Conservation (phyloP, 75 land plant genomes). For the Pseudotsuga menziesii region DNA sequence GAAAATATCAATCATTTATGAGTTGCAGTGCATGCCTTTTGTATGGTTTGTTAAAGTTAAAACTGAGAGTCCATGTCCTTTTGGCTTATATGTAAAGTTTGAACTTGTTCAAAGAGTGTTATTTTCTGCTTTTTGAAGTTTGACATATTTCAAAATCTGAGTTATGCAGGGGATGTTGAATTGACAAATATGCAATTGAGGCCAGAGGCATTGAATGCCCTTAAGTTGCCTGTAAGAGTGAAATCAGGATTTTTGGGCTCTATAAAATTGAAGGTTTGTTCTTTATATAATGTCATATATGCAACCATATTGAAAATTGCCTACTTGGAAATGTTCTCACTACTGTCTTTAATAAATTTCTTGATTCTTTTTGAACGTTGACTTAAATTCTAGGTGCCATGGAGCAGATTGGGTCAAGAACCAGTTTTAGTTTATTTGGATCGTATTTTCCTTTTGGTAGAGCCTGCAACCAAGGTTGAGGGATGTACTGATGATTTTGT, state of each 20-base stretch:
- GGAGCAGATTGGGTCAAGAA: slow-evolving; percentile 98
- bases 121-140: background rate
- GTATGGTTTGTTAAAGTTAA: background rate
- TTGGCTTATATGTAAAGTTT: background rate
- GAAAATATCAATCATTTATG: background rate
- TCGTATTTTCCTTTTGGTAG: slow-evolving; percentile 85
- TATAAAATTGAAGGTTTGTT: slow-evolving; percentile 81
- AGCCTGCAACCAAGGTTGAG: slow-evolving; percentile 83
- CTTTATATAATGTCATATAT: background rate
- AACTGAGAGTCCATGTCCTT: no score
- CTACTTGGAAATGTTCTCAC: background rate
- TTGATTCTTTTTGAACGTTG: background rate
- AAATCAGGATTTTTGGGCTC: slow-evolving; percentile 99
- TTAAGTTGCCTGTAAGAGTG: slow-evolving; percentile 91
- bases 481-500: slow-evolving; percentile 65
- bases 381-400: slow-evolving; percentile 67
- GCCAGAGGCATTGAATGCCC: slow-evolving; percentile 95
- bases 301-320: background rate
- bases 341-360: background rate
- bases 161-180: slow-evolving; percentile 86
- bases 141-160: background rate
- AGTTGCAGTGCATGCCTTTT: background rate
- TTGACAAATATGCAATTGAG: slow-evolving; percentile 94
- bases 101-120: background rate
- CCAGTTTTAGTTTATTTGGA: slow-evolving; percentile 89